Conservation (phyloP, 176 grass and related monocot species). For the Phoenix roebelenii region DNA sequence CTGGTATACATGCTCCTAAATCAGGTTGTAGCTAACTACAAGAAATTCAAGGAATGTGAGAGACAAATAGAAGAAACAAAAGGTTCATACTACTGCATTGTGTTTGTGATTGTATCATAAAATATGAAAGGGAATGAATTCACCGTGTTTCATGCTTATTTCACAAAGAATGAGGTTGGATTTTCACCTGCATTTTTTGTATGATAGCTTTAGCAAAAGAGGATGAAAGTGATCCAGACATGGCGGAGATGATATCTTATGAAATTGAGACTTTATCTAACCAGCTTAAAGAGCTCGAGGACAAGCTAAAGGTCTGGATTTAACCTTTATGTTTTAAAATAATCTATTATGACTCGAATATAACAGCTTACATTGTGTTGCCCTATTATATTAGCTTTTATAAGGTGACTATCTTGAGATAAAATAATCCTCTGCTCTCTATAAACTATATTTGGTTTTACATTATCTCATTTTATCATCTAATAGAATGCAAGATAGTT, state of each 20-base stretch:
- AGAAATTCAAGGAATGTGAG: conserved; percentile 79
- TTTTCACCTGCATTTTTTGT: not conserved
- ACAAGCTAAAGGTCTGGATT: conserved; percentile 55
- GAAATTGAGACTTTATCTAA: conserved; percentile 70
- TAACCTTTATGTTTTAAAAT: not conserved
- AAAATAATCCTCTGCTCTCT: too few species aligned
- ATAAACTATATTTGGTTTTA: too few species aligned
- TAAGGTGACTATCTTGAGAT: too few species aligned
- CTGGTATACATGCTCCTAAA: conserved; percentile 4
- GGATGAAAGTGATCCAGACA: conserved; percentile 54
- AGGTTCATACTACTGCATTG: conserved; percentile 32
- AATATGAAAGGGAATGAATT: too few species aligned
- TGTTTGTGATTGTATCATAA: conserved; percentile 3
- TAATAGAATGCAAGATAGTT: too few species aligned
- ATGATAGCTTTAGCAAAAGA: conserved; percentile 63
- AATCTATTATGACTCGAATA: not conserved
- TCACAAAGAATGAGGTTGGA: too few species aligned
- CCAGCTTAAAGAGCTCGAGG: conserved; percentile 68
- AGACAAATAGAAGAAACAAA: conserved; percentile 75
- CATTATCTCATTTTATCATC: too few species aligned
- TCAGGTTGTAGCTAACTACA: conserved; percentile 63
- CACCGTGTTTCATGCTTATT: too few species aligned
- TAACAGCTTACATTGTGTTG: too few species aligned
- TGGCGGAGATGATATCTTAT: conserved; percentile 80
- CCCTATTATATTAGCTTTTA: too few species aligned